A percentile compares a stretch with the other conserved stretches of the same genome.
These are phyloP conservation scores for Iodosphaeria phyllophila DNA, from an alignment of 2,329 filamentous ascomycete genomes.

Conservation along the genomic window DNA sequence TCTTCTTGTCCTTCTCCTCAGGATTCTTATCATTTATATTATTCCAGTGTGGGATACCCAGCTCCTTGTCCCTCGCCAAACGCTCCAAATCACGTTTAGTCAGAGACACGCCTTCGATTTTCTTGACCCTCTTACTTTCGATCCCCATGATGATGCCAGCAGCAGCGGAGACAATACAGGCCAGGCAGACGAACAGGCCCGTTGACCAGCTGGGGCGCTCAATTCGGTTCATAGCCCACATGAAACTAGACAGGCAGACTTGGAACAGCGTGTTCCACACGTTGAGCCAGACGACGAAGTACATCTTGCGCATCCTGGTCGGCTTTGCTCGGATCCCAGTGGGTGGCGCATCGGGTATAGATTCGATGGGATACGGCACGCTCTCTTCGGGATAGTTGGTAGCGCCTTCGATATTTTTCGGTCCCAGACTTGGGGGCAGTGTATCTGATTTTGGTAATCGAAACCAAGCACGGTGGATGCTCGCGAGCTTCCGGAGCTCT, in stretches of 20 bases:
- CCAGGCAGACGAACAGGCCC: slow-evolving; percentile 59
- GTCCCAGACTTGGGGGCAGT: slow-evolving; percentile 33
- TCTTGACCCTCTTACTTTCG: slow-evolving; percentile 55
- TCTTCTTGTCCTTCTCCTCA: slow-evolving; percentile 21
- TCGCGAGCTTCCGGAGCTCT: slow-evolving; percentile 50
- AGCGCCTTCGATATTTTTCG: slow-evolving; percentile 26
- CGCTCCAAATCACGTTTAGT: slow-evolving; percentile 32
- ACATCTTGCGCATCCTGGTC: slow-evolving; percentile 56
- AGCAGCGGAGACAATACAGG: slow-evolving; percentile 46
- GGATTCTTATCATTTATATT: slow-evolving; percentile 33
- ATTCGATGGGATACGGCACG: slow-evolving; percentile 44
- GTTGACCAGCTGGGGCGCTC: slow-evolving; percentile 64
- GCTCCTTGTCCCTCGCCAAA: slow-evolving; percentile 30
- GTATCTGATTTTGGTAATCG: slow-evolving; percentile 47
- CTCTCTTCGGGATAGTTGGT: slow-evolving; percentile 20
- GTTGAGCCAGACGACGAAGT: slow-evolving; percentile 64
- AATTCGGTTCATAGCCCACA: slow-evolving; percentile 65
- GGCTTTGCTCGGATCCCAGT: slow-evolving; percentile 52
- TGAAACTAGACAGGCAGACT: slow-evolving; percentile 52
- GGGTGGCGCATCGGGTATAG: slow-evolving; percentile 47
- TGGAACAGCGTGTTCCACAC: slow-evolving; percentile 67
- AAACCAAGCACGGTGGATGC: slow-evolving; percentile 60
- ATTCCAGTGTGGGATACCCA: slow-evolving; percentile 39
- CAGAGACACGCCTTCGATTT: slow-evolving; percentile 51
- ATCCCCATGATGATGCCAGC: slow-evolving; percentile 53